Evolutionary conservation across 768 basidiomycete genomes (phyloP).

Genomic region (Melanogaster broomeanus): DNA sequence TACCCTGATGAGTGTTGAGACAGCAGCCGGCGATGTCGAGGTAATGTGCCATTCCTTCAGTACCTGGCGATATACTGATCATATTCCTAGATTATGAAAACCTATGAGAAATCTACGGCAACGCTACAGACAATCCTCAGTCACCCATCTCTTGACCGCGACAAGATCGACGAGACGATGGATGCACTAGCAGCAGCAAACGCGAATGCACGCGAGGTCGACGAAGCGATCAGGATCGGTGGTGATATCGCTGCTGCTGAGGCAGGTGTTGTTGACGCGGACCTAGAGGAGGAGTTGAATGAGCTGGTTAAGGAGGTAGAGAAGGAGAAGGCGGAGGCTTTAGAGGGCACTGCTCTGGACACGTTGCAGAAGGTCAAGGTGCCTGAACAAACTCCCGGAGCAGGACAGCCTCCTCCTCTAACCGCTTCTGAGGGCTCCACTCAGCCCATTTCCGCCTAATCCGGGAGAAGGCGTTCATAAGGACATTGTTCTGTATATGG

Average conservation of each 20-base stretch:
- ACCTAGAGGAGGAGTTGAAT: conserved; percentile 66
- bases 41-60: conserved; percentile 41
- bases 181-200: conserved; percentile 84
- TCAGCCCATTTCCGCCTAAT: conserved; percentile 11
- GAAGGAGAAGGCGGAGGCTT: conserved; percentile 39
- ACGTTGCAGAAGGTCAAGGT: conserved; percentile 20
- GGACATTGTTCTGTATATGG: conserved; percentile 10
- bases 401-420: not conserved
- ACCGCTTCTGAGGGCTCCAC: not conserved
- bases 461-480: not conserved
- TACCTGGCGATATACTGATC: not conserved
- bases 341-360: conserved; percentile 23
- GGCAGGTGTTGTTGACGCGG: conserved; percentile 48
- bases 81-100: conserved; percentile 69
- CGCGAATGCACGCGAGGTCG: conserved; percentile 79
- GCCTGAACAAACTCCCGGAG: conserved; percentile 12
- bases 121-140: conserved; percentile 77
- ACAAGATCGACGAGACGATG: conserved; percentile 82
- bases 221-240: conserved; percentile 72
- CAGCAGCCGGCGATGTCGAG: conserved; percentile 87
- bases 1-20: conserved; percentile 81
- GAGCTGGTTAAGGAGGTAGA: conserved; percentile 51
- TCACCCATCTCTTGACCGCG: conserved; percentile 79
- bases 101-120: conserved; percentile 79
- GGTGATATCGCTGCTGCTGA: conserved; percentile 58